Evolutionary conservation across 139 green algal genomes (phyloP).

Genomic region (Klebsormidium nitens): DNA sequence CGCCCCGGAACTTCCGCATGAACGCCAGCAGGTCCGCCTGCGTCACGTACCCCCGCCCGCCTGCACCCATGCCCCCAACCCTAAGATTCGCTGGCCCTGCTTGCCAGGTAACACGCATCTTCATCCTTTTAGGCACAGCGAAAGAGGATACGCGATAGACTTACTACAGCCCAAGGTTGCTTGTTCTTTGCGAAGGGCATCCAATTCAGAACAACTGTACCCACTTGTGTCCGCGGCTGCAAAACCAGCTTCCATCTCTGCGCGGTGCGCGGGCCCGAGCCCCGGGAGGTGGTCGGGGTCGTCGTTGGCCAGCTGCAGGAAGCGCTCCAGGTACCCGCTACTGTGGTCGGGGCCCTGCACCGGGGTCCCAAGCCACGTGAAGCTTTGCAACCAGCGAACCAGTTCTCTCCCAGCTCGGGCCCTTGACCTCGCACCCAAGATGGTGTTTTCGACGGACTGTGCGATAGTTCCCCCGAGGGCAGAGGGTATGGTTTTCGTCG

Average conservation of each 20-base stretch:
- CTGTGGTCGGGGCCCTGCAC: slow-evolving; percentile 89
- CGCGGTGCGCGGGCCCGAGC: slow-evolving; percentile 38
- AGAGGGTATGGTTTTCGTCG: no score
- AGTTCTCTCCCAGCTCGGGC: no score
- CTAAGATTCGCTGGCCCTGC: not conserved
- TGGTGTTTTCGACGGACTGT: no score
- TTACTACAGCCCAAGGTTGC: not conserved
- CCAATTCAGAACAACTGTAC: slow-evolving; percentile 8
- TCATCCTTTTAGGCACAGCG: not conserved
- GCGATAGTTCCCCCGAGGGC: no score
- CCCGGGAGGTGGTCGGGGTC: slow-evolving; percentile 80
- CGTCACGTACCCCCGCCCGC: slow-evolving; percentile 11
- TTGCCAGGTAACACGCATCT: not conserved
- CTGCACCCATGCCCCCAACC: not conserved
- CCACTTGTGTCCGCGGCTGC: slow-evolving; percentile 25
- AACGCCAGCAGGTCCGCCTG: not conserved
- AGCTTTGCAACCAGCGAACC: no score
- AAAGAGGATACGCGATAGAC: not conserved
- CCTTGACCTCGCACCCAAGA: no score
- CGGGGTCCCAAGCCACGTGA: no score
- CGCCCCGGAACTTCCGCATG: no score
- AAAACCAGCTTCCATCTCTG: slow-evolving; percentile 35
- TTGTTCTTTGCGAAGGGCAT: not conserved
- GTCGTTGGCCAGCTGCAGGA: slow-evolving; percentile 88
- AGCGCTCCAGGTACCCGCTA: slow-evolving; percentile 82